Evolutionary conservation across 2,329 filamentous ascomycete genomes (phyloP), one percentile per base, ranked within the genome.

Genomic region (Allantophomopsis cytisporea): DNA sequence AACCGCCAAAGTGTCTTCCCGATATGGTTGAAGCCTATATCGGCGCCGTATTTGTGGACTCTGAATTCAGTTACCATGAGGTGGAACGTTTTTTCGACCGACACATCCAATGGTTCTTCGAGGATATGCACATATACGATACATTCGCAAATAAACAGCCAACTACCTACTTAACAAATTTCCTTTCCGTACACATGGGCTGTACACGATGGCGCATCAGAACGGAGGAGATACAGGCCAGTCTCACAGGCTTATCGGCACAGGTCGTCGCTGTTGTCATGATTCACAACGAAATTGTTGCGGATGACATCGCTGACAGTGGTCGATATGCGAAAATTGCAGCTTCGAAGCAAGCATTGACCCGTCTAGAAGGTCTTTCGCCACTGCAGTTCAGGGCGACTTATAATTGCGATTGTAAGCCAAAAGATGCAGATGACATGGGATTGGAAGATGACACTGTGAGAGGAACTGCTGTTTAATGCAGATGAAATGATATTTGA

Each of bases 41-140:
- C 2, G 91, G 87, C 1, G 89, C 89, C 15, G 69, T 95, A 16
- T 96, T 96, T 55, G 82, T 98, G 10, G 91, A 98, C 58, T 82
- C 84, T 0, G 66, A 70, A 35, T 96, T 89, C 60, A 64, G 91
- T 53, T 95, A 81, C 57, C 56, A 57, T 11, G 67, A 77, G 14
- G 81, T 96, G 1, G 74, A 82, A 45, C 54, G 55, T 1, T 96
- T 98, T 61, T 95, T 94, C 59, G 60, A 74, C n/a, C 55, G 51
- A 12, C 76, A 88, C 46, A 71, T 96, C 40, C 69, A 71, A 41
- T 78, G 76, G 2, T 94, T 78, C 61, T 96, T 96, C 55, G 66
- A 72, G 38, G 81, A 95, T 57, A 94, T 96, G 78, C 64, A 68
- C 3, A 69, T 91, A 31, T 95, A 94, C 57, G 87, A 96, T 56